A percentile compares a stretch with the other conserved stretches of the same genome.
phyloP scores from a whole-genome alignment of 768 basidiomycete species.

The Suillus decipiens region DNA sequence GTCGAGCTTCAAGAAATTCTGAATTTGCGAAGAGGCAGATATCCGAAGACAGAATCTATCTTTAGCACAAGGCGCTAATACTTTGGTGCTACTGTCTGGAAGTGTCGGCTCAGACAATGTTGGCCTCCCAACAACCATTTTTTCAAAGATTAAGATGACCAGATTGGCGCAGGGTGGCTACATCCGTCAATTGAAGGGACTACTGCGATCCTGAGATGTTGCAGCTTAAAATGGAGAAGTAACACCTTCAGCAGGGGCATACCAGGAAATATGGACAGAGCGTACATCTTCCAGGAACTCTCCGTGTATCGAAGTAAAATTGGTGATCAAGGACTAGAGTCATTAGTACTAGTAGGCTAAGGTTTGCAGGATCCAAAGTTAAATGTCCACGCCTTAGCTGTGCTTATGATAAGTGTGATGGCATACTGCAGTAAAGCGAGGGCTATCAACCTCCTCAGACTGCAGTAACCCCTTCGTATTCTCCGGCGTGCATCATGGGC shows the following conservation, averaged over 20 bases:
- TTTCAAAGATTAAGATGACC: slow-evolving; percentile 97
- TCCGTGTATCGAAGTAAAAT: slow-evolving; percentile 82
- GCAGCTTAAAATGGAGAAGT: slow-evolving; percentile 91
- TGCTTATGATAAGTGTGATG: slow-evolving; percentile 77
- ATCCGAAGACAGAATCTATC: slow-evolving; percentile 93
- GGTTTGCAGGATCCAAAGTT: slow-evolving; percentile 90
- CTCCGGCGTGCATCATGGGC: slow-evolving; percentile 72
- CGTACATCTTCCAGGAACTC: slow-evolving; percentile 78
- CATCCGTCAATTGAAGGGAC: slow-evolving; percentile 88
- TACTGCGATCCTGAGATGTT: slow-evolving; percentile 93
- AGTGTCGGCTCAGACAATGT: slow-evolving; percentile 45
- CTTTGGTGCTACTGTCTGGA: slow-evolving; percentile 65
- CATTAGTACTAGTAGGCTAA: slow-evolving; percentile 48
- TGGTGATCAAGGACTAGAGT: slow-evolving; percentile 70
- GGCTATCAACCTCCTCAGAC: slow-evolving; percentile 81
- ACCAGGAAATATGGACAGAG: slow-evolving; percentile 11
- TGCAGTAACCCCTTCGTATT: slow-evolving; percentile 92
- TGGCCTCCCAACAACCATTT: slow-evolving; percentile 57
- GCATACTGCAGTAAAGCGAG: slow-evolving; percentile 81
- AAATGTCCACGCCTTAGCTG: slow-evolving; percentile 91
- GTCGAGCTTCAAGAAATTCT: slow-evolving; percentile 81
- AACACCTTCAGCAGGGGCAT: slow-evolving; percentile 56
- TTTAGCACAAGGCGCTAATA: slow-evolving; percentile 70
- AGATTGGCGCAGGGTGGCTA: slow-evolving; percentile 93
- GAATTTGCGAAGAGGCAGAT: slow-evolving; percentile 85